phyloP scores from a whole-genome alignment of 2,329 filamentous ascomycete genomes.

The Trichoderma arundinaceum region DNA sequence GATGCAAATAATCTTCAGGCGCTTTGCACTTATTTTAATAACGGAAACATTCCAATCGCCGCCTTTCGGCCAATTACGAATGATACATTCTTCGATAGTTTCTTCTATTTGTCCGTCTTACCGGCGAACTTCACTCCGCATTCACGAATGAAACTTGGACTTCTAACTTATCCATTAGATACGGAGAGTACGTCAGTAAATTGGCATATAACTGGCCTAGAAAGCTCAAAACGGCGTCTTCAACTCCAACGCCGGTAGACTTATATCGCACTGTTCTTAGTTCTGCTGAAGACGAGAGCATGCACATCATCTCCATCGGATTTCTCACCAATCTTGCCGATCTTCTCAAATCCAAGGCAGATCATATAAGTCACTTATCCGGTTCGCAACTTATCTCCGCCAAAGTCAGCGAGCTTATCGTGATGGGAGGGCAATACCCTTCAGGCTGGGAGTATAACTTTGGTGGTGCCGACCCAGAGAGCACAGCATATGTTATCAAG shows the following conservation, averaged over 20 bases:
- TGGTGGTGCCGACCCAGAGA: constrained; percentile 3
- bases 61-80: constrained; percentile 22
- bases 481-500: constrained; percentile 3
- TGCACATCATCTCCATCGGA: constrained; percentile 22
- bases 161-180: neutral
- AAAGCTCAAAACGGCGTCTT: neutral
- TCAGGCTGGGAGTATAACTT: constrained; percentile 27
- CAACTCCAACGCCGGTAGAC: constrained; percentile 3
- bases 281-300: constrained; percentile 1
- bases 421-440: constrained; percentile 22
- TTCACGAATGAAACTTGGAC: too few relatives aligned
- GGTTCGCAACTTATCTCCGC: neutral
- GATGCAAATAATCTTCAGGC: neutral
- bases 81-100: constrained; percentile 23
- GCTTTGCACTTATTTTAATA: constrained; percentile 17
- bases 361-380: constrained; percentile 16
- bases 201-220: constrained; percentile 16
- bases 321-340: constrained; percentile 7
- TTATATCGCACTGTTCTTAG: constrained; percentile 4
- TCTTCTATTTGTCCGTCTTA: neutral
- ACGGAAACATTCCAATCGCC: constrained; percentile 6
- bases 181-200: constrained; percentile 19
- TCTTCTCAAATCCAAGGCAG: constrained; percentile 14
- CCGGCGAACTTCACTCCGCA: neutral
- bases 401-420: constrained; percentile 4